These are phyloP conservation scores for Fusarium brevicatenulatum DNA, from an alignment of 2,329 filamentous ascomycete species.

Conservation along the genomic window DNA sequence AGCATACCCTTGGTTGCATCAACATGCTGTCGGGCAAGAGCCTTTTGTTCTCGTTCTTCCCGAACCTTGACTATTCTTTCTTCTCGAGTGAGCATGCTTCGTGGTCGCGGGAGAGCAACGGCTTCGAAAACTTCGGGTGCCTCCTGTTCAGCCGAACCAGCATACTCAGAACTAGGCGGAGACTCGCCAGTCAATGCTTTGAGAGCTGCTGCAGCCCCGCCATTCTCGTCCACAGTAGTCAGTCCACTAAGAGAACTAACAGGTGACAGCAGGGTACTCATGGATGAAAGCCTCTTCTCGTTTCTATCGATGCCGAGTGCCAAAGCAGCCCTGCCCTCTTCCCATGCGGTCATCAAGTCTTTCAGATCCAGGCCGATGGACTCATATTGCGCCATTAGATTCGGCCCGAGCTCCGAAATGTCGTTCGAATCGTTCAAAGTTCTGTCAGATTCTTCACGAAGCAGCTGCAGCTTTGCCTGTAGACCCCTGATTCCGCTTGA, in stretches of 20 bases:
- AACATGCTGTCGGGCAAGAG: conserved; percentile 74
- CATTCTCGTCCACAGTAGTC: conserved; percentile 67
- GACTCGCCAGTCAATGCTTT: conserved; percentile 80
- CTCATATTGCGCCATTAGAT: conserved; percentile 90
- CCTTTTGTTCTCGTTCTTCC: conserved; percentile 83
- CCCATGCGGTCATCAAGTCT: conserved; percentile 84
- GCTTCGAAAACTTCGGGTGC: conserved; percentile 91
- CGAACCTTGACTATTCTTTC: conserved; percentile 89
- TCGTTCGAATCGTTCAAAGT: conserved; percentile 78
- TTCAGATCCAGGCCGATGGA: conserved; percentile 90
- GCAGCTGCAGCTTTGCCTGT: conserved; percentile 92
- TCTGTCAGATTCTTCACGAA: conserved; percentile 88
- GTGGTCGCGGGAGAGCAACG: conserved; percentile 76
- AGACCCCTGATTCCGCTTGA: conserved; percentile 91
- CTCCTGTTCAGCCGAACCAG: conserved; percentile 68
- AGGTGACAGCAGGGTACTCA: conserved; percentile 69
- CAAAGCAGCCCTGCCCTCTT: conserved; percentile 84
- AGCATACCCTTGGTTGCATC: conserved; percentile 92
- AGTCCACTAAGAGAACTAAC: conserved; percentile 73
- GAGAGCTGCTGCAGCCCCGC: conserved; percentile 69
- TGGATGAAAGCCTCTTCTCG: conserved; percentile 73
- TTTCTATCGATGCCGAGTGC: conserved; percentile 84
- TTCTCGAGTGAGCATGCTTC: conserved; percentile 80
- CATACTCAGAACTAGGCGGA: conserved; percentile 62
- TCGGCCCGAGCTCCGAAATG: conserved; percentile 79